Conservation (phyloP, 257 asterid species). For the Solanum dulcamara region DNA sequence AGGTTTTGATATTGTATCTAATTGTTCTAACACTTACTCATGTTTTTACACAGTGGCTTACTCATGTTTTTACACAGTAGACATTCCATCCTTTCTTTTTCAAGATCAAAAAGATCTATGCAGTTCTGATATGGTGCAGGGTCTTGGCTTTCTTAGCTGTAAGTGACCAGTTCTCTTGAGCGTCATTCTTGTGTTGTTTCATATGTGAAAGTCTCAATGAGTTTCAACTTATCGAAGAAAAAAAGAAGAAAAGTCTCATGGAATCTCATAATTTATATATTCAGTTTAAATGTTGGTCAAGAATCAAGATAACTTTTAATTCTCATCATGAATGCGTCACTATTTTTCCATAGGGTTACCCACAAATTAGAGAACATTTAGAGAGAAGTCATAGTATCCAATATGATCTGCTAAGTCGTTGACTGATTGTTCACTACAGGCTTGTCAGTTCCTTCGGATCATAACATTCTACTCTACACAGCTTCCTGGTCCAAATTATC, state of each 20-base stretch:
- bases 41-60: constrained; percentile 49
- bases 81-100: constrained; percentile 89
- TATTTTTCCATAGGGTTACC: neutral
- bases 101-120: constrained; percentile 85
- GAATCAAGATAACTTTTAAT: neutral
- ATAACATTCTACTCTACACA: constrained; percentile 92
- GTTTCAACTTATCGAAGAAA: neutral
- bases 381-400: neutral
- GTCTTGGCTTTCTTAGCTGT: constrained; percentile 83
- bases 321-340: neutral
- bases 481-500: constrained; percentile 96
- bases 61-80: constrained; percentile 56
- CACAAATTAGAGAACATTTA: neutral
- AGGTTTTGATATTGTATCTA: neutral
- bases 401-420: neutral
- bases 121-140: constrained; percentile 98
- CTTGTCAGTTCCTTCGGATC: constrained; percentile 78
- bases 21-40: neutral
- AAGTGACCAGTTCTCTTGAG: constrained; percentile 19
- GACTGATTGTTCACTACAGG: constrained; percentile 27
- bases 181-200: neutral
- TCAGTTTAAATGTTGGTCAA: neutral
- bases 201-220: neutral
- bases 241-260: neutral
- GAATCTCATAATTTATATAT: neutral